Evolutionary conservation across 2,329 filamentous ascomycete genomes (phyloP), one percentile per base, ranked within the genome.

Genomic region (Teratosphaeria gauchensis): DNA sequence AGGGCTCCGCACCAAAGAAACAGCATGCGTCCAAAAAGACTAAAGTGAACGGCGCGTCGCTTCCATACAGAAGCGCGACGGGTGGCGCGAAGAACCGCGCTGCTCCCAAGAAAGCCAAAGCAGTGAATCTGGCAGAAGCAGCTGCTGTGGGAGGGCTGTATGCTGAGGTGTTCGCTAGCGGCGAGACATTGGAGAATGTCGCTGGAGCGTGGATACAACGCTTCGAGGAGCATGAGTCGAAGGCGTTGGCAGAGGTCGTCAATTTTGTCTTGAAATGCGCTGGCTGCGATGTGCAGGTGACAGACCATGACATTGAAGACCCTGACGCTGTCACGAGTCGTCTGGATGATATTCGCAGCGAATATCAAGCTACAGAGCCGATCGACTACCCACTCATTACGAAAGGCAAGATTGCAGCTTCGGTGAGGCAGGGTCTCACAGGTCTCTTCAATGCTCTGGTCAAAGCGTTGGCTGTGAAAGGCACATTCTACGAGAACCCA

Each of bases 301-400:
- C 86, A 9, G 82, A 84, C 46, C 86, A 94, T 70, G 91, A 97
- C 71, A 89, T 96, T 63, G 85, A 87, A 64, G 92, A 99, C 71
- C 85, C 90, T 7, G 94, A 99, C 71, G 91, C 94, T 69, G 89
- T 87, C 54, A 84, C 89, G 19, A 86, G 85, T 68, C 86, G 85
- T 69, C 77, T 99, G 53, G 80, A 82, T 24, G 92, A 97, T 67
- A 79, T 99, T n/a, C 90, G 96, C 73, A 86, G 89, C 62, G 85
- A 92, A 62, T 95, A 92, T 70, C 87, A 94, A 73, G 84, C 88
- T 71, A 88, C 90, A 73, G 68, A 81, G 73, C 58, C 65, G 42
- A 87, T 88, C 33, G 94, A 97, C 54, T 99, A 99, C 69, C 94
- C 94, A 46, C 82, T 99, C 52, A 88, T 95, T 59, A 88, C 90